Conservation (phyloP, 352 stramenopile genomes). For the Pythium utonaiense region DNA sequence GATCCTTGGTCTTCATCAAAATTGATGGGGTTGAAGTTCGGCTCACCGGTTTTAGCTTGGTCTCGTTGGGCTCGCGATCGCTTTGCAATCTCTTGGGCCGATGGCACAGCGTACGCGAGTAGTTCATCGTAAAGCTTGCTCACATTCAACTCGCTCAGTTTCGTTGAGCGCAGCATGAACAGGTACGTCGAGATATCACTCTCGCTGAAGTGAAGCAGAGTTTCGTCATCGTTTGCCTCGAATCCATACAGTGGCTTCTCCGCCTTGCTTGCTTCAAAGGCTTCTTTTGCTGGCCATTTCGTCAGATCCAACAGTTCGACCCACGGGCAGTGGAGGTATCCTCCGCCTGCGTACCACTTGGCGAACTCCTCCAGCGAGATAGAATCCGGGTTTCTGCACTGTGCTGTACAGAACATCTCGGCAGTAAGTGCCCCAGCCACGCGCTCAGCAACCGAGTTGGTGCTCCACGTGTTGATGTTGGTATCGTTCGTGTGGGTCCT, state of each 20-base stretch:
- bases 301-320: conserved; percentile 94
- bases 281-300: conserved; percentile 92
- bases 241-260: conserved; percentile 85
- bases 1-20: conserved; percentile 84
- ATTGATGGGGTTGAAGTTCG: not conserved
- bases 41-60: not conserved
- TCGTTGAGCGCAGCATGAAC: conserved; percentile 78
- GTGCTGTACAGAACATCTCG: conserved; percentile 78
- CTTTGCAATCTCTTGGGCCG: conserved; percentile 64
- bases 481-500: conserved; percentile 63
- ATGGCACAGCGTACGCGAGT: conserved; percentile 64
- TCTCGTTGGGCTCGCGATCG: conserved; percentile 53
- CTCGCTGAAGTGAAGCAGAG: conserved; percentile 80
- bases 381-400: conserved; percentile 54
- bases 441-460: conserved; percentile 76
- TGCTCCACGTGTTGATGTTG: conserved; percentile 57
- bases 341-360: conserved; percentile 94
- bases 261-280: conserved; percentile 82
- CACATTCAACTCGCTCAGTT: conserved; percentile 63
- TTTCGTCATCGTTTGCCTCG: conserved; percentile 81
- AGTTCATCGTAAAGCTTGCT: conserved; percentile 81
- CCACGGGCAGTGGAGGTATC: conserved; percentile 94
- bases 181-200: conserved; percentile 86
- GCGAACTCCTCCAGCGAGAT: conserved; percentile 95
- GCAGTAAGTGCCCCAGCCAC: conserved; percentile 90